A percentile compares a stretch with the other conserved stretches of the same genome.
These are phyloP conservation scores for Sphagnurus paluster DNA, from an alignment of 1,284 basidiomycete genomes.

Conservation along the genomic window DNA sequence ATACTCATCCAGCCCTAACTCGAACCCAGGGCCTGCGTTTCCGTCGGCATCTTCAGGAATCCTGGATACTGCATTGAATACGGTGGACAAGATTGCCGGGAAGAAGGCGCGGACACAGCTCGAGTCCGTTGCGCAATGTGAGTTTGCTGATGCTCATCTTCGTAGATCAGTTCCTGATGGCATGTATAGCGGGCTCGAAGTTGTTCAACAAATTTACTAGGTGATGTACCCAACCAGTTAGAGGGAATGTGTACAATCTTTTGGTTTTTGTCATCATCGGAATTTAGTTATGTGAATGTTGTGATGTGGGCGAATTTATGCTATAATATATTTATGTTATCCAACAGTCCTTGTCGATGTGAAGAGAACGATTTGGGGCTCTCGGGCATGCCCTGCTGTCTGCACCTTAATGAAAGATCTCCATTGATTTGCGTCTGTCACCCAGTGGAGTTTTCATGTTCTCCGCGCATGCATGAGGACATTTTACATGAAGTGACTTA, in stretches of 20 bases:
- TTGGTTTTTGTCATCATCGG: background rate
- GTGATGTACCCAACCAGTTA: conserved; percentile 16
- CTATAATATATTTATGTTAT: too few species aligned
- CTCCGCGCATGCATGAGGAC: background rate
- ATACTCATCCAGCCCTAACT: conserved; percentile 19
- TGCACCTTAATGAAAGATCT: background rate
- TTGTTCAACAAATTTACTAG: conserved; percentile 43
- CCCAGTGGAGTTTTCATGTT: background rate
- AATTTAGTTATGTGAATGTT: background rate
- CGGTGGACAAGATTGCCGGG: conserved; percentile 46
- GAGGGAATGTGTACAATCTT: background rate
- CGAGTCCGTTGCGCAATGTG: conserved; percentile 42
- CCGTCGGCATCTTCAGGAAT: conserved; percentile 28
- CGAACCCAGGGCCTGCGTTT: conserved; percentile 24
- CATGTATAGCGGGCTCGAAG: conserved; percentile 36
- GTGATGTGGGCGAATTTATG: too few species aligned
- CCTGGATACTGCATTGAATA: conserved; percentile 35
- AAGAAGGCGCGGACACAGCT: conserved; percentile 42
- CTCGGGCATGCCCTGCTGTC: background rate
- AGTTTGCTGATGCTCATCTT: conserved; percentile 22
- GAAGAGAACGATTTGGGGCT: background rate
- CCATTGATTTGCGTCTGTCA: background rate
- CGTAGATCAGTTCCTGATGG: conserved; percentile 4
- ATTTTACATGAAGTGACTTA: background rate
- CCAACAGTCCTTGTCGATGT: background rate